Base-by-base conservation (phyloP, 2,329 filamentous ascomycete species). In the Claviceps pazoutovae region DNA sequence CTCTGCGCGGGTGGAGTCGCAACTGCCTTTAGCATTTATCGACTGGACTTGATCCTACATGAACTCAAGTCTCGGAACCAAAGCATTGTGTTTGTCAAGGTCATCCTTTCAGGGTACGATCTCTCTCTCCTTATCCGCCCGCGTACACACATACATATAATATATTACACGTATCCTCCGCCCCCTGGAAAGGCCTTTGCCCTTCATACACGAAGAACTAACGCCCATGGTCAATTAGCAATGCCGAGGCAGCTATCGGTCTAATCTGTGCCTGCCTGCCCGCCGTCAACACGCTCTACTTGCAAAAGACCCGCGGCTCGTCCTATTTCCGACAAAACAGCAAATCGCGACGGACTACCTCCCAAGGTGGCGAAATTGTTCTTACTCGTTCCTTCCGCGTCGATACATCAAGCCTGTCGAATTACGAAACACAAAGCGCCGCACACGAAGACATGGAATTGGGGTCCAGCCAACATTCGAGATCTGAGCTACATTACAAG, bases 241-340 rank as follows among this genome's bases (percentile, higher is more conserved):
- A 65, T 37, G 64, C 64, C 21, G 63, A 66, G 47, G 57, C 57
- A 0, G 62, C 61, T 21, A 61, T 66, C 19, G 64, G 62, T 3
- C 56, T 66, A 16, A 63, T 65, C 19, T 65, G 62, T 50, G 57
- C 62, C 2, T 66, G 64, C 42, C 54, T 66, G 1, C 64, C 62
- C 0, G 59, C 62, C n/a, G 49, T 59, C 17, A 64, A 59, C 37
- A 56, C 57, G 2, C 52, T 63, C 17, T 57, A 55, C 47, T 50
- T 55, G 3, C 52, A 53, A 21, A 51, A 49, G 36, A 53, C 23
- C 47, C 56, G 51, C 17, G 57, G 57, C 4, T 60, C 60, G 14
- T 54, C 58, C 0, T 64, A 60, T 39, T 57, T 56, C 4, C n/a
- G 57, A 44, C 56, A 62, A 13, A 57, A 49, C 14, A 54, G 53